Evolutionary conservation across 805 yeast species (phyloP).

Genomic region (Kluyveromyces wickerhamii): DNA sequence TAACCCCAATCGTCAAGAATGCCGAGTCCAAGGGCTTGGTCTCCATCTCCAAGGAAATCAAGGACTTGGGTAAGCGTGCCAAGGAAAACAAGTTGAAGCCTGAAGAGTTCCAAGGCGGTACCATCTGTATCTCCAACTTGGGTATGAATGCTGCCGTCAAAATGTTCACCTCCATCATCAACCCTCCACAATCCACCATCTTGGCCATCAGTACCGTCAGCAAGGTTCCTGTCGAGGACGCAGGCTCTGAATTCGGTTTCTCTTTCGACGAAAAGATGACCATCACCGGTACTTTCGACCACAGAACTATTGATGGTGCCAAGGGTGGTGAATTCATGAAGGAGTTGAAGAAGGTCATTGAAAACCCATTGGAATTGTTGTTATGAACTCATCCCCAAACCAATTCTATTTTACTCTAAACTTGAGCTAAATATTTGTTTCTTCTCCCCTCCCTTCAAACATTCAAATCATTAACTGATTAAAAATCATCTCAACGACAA

Average conservation of each 20-base stretch:
- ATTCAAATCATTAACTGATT: too few relatives aligned
- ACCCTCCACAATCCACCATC: conserved; percentile 95
- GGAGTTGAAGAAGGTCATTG: conserved; percentile 83
- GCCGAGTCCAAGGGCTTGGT: conserved; percentile 85
- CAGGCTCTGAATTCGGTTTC: conserved; percentile 84
- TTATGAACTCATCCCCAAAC: conserved; percentile 37
- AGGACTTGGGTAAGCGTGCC: conserved; percentile 94
- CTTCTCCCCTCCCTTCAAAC: too few relatives aligned
- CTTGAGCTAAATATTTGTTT: too few relatives aligned
- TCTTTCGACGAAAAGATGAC: conserved; percentile 85
- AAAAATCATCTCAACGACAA: too few relatives aligned
- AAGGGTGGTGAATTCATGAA: conserved; percentile 95
- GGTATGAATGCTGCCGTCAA: conserved; percentile 97
- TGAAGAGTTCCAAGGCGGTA: conserved; percentile 98
- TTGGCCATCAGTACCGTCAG: conserved; percentile 91
- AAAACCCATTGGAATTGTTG: conserved; percentile 92
- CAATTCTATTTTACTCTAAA: too few relatives aligned
- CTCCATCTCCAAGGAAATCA: conserved; percentile 71
- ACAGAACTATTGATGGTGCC: conserved; percentile 96
- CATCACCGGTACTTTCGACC: conserved; percentile 96
- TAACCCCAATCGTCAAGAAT: conserved; percentile 89
- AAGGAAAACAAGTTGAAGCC: conserved; percentile 88
- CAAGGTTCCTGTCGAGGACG: conserved; percentile 89
- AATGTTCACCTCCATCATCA: conserved; percentile 90
- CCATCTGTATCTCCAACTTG: conserved; percentile 95